A percentile compares a stretch with the other conserved stretches of the same genome.
These are phyloP conservation scores for Effrenium voratum DNA, from an alignment of 73 alveolate species.

Conservation along the genomic window DNA sequence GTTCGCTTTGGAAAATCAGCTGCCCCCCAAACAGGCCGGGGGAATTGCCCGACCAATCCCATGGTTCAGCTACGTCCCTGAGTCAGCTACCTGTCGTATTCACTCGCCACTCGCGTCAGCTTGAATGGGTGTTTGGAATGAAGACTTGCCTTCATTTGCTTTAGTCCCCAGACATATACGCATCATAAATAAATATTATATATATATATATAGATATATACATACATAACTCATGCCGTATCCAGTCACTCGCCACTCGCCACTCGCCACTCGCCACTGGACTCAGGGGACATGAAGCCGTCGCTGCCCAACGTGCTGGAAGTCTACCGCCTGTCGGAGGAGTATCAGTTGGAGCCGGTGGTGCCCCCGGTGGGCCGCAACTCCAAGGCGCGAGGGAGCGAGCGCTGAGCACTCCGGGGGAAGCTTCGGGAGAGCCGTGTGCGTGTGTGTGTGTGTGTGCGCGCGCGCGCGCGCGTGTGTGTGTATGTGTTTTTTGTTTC, in stretches of 20 bases:
- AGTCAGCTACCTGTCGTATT: too few species aligned
- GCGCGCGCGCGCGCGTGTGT: background rate
- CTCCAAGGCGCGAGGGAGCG: conserved; percentile 90
- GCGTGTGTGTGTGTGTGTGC: background rate
- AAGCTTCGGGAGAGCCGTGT: background rate
- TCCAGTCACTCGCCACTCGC: too few species aligned
- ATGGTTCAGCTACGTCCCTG: too few species aligned
- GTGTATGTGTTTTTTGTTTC: background rate
- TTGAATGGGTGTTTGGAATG: too few species aligned
- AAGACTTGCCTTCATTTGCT: too few species aligned
- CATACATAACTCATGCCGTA: background rate
- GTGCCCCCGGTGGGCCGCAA: conserved; percentile 93
- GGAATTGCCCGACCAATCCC: too few species aligned
- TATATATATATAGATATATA: too few species aligned
- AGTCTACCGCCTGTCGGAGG: conserved; percentile 86
- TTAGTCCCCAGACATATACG: too few species aligned
- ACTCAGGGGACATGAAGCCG: conserved; percentile 81
- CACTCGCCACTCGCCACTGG: background rate
- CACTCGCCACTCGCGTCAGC: too few species aligned
- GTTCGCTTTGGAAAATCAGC: too few species aligned
- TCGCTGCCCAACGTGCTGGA: conserved; percentile 81
- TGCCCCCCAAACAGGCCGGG: too few species aligned
- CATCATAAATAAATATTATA: too few species aligned
- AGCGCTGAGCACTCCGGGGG: background rate
- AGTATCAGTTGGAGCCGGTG: conserved; percentile 78